These are phyloP conservation scores for Omphalea diandra DNA, from an alignment of 441 rosid genomes.

Conservation along the genomic window DNA sequence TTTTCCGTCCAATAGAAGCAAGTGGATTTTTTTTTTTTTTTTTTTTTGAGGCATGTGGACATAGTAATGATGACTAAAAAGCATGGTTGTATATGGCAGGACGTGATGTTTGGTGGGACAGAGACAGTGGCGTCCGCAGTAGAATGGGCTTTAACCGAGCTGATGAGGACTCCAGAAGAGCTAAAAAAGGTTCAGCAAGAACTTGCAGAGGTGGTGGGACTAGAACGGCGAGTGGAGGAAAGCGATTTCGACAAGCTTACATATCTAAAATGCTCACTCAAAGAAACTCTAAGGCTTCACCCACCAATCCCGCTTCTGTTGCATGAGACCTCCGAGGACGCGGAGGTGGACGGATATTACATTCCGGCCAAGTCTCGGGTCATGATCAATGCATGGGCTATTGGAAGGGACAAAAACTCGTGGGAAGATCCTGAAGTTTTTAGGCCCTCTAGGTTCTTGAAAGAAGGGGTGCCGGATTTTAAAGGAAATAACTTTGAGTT, in stretches of 20 bases:
- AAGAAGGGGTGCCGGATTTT: conserved; percentile 63
- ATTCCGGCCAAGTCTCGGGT: conserved; percentile 75
- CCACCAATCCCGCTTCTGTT: conserved; percentile 97
- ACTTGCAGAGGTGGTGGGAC: conserved; percentile 77
- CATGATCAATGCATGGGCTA: conserved; percentile 84
- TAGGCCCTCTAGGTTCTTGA: conserved; percentile 73
- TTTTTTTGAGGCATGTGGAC: background rate
- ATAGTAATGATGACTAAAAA: too few species aligned
- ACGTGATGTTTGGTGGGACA: conserved; percentile 98
- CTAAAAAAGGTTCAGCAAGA: conserved; percentile 72
- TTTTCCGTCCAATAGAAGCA: too few species aligned
- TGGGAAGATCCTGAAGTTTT: conserved; percentile 83
- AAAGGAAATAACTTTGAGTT: conserved; percentile 86
- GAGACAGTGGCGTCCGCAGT: conserved; percentile 96
- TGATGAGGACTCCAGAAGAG: conserved; percentile 76
- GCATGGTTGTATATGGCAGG: conserved; percentile 35
- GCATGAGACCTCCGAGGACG: conserved; percentile 80
- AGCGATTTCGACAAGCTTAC: conserved; percentile 69
- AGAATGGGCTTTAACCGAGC: conserved; percentile 87
- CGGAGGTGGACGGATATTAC: conserved; percentile 61
- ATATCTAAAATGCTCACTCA: conserved; percentile 60
- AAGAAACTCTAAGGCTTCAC: conserved; percentile 87
- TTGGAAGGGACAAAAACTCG: conserved; percentile 65
- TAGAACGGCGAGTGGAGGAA: conserved; percentile 80
- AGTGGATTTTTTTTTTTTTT: too few species aligned